Evolutionary conservation across 805 yeast species (phyloP).

Genomic region (Debaryomyces tyrocola): DNA sequence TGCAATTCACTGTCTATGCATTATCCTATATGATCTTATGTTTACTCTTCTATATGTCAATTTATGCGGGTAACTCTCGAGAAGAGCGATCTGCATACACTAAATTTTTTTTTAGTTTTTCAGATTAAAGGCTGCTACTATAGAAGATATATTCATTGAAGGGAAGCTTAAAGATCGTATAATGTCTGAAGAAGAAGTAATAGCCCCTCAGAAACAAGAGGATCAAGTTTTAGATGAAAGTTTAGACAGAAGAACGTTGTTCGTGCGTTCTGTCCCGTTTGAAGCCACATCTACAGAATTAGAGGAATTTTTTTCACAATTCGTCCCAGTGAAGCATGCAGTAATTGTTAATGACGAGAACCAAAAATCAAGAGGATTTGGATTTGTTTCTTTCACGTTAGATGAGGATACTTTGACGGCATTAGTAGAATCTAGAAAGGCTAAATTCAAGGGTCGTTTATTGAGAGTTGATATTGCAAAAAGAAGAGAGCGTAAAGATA

Average conservation of each 20-base stretch:
- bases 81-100: conserved; percentile 4
- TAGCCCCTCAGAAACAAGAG: not conserved
- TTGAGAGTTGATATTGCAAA: conserved; percentile 86
- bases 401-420: conserved; percentile 86
- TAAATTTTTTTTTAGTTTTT: not conserved
- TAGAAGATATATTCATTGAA: not conserved
- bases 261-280: conserved; percentile 82
- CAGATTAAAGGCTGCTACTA: not conserved
- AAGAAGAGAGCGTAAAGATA: conserved; percentile 76
- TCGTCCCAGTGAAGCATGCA: conserved; percentile 94
- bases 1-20: no score
- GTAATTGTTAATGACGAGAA: conserved; percentile 80
- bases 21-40: no score
- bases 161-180: not conserved
- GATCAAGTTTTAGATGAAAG: conserved; percentile 22
- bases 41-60: no score
- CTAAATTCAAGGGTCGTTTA: conserved; percentile 63
- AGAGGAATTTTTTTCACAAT: conserved; percentile 82
- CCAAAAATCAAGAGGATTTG: conserved; percentile 86
- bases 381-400: conserved; percentile 84
- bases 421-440: conserved; percentile 60
- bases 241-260: conserved; percentile 64
- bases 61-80: conserved; percentile 3
- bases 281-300: conserved; percentile 81
- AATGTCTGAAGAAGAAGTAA: conserved; percentile 2